A percentile compares a stretch with the other conserved stretches of the same genome.
Conservation (phyloP, 345 rosid species). For the Balakata baccata region DNA sequence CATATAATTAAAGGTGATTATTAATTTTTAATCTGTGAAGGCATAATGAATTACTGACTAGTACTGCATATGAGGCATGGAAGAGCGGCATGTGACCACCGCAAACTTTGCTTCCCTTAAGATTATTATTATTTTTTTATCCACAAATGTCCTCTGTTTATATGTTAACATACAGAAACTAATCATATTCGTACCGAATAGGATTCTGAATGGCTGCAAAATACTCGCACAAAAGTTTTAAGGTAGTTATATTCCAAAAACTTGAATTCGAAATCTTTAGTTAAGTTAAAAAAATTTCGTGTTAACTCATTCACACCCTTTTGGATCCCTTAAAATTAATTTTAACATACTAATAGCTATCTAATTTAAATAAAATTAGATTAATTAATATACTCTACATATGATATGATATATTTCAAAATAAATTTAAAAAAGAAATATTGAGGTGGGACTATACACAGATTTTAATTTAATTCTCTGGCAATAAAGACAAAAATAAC, state of each 20-base stretch:
- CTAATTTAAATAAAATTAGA: background rate
- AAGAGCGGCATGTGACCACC: conserved; percentile 25
- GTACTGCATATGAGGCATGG: conserved; percentile 4
- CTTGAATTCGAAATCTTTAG: too few species aligned
- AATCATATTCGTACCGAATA: too few species aligned
- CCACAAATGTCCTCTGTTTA: too few species aligned
- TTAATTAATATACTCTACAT: background rate
- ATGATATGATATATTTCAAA: background rate
- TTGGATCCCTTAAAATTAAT: too few species aligned
- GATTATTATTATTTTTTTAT: background rate
- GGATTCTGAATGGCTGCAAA: too few species aligned
- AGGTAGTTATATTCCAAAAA: too few species aligned
- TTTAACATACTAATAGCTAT: background rate
- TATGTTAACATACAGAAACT: too few species aligned
- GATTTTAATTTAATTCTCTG: conserved; percentile 5
- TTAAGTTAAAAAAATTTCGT: too few species aligned
- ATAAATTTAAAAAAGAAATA: background rate
- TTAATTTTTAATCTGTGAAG: background rate
- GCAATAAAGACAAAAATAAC: background rate
- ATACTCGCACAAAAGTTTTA: too few species aligned
- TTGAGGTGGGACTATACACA: background rate
- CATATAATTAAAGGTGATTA: background rate
- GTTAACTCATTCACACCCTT: too few species aligned
- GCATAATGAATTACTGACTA: conserved; percentile 18
- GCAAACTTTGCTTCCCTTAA: conserved; percentile 20